phyloP scores from a whole-genome alignment of 345 rosid species.

The Kandelia obovata region DNA sequence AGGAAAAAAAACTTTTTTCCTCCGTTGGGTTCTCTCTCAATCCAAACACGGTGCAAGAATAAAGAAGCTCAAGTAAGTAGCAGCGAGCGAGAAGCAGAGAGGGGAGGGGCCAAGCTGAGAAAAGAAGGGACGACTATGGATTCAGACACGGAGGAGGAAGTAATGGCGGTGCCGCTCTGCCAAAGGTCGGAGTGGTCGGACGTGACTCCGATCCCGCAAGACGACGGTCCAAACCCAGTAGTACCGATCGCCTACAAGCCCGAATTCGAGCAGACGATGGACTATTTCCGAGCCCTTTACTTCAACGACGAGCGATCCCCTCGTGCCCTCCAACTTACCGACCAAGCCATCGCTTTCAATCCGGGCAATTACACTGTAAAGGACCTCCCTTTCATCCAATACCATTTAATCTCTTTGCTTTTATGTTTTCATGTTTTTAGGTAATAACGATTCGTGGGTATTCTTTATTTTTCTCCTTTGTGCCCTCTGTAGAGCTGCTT shows the following conservation, averaged over 20 bases:
- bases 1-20: no score
- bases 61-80: no score
- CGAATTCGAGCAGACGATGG: conserved; percentile 78
- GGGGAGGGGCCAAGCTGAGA: not conserved
- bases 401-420: not conserved
- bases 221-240: conserved; percentile 86
- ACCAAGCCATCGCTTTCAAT: conserved; percentile 53
- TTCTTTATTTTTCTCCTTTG: not conserved
- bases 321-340: conserved; percentile 68
- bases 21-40: no score
- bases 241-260: conserved; percentile 77
- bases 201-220: conserved; percentile 64
- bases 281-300: conserved; percentile 83
- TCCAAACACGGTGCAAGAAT: no score
- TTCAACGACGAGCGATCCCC: conserved; percentile 66
- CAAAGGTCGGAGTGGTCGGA: conserved; percentile 68
- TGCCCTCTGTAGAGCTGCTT: not conserved
- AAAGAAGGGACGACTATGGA: not conserved
- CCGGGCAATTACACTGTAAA: conserved; percentile 89
- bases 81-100: not conserved
- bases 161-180: conserved; percentile 38
- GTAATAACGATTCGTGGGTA: not conserved
- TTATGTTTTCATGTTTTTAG: not conserved
- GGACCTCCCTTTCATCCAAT: not conserved
- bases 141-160: not conserved